Evolutionary conservation across 192 early-diverging fungal genomes (phyloP).

Genomic region (Coemansia sp.): DNA sequence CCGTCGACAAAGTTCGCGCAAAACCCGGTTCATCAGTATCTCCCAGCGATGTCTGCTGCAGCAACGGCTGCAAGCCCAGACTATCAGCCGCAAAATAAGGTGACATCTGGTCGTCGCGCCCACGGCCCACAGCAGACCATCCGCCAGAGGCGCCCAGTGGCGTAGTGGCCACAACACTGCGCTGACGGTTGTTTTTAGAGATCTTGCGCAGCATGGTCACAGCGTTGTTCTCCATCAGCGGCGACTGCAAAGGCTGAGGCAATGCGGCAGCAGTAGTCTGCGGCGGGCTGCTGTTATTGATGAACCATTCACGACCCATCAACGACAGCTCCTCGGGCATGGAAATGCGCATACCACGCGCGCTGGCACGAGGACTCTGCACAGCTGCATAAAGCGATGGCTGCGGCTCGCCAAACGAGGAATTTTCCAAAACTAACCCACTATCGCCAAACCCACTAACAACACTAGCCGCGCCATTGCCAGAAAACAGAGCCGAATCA

Average conservation of each 20-base stretch:
- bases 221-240: conserved; percentile 38
- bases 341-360: conserved; percentile 25
- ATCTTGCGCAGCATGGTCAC: conserved; percentile 53
- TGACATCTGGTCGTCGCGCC: conserved; percentile 5
- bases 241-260: conserved; percentile 29
- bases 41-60: background rate
- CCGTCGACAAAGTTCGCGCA: conserved; percentile 15
- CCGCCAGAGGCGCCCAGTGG: background rate
- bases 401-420: background rate
- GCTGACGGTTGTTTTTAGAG: conserved; percentile 36
- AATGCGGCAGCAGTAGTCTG: conserved; percentile 8
- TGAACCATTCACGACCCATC: conserved; percentile 27
- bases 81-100: conserved; percentile 6
- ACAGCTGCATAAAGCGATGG: background rate
- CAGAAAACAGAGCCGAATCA: conserved; percentile 3
- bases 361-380: background rate
- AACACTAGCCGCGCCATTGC: background rate
- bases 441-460: background rate
- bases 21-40: conserved; percentile 1
- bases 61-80: conserved; percentile 2
- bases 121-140: background rate
- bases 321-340: conserved; percentile 26
- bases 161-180: conserved; percentile 3
- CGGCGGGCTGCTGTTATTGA: conserved; percentile 5
- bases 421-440: background rate